Percentiles rank a stretch among this genome's conserved stretches.
These are phyloP conservation scores for Solanum habrochaites DNA, from an alignment of 257 asterid genomes.

Conservation along the genomic window DNA sequence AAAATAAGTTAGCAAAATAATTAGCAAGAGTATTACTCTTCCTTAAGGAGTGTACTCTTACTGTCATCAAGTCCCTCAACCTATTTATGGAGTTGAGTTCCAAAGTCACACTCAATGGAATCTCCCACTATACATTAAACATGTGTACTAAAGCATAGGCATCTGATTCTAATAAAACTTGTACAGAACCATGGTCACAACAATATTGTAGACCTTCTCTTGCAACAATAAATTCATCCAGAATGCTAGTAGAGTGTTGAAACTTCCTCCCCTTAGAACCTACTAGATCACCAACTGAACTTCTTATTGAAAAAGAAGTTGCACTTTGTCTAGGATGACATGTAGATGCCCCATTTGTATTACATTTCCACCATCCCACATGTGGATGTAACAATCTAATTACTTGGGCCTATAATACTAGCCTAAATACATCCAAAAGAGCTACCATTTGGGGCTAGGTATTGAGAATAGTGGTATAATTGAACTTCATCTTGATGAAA, in stretches of 20 bases:
- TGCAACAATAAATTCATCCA: no score
- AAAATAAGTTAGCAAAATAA: no score
- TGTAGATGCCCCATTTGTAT: no score
- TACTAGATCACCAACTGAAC: no score
- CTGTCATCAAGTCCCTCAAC: neutral
- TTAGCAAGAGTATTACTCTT: neutral
- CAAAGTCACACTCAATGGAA: neutral
- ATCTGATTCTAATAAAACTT: neutral
- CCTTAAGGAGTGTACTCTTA: neutral
- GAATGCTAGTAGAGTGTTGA: no score
- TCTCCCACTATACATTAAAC: neutral
- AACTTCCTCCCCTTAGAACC: no score
- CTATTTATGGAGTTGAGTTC: neutral
- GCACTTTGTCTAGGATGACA: no score
- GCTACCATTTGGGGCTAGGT: neutral
- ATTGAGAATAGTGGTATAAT: neutral
- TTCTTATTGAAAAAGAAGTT: no score
- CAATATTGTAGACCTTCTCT: neutral
- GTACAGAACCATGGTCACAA: neutral
- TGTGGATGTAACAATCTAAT: no score
- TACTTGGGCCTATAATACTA: neutral
- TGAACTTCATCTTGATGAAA: neutral
- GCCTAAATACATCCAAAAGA: neutral
- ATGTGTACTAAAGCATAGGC: neutral
- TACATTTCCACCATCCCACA: neutral